These are phyloP conservation scores for Lodderomyces parapsilosis DNA, from an alignment of 1,139 yeast species.

Conservation along the genomic window DNA sequence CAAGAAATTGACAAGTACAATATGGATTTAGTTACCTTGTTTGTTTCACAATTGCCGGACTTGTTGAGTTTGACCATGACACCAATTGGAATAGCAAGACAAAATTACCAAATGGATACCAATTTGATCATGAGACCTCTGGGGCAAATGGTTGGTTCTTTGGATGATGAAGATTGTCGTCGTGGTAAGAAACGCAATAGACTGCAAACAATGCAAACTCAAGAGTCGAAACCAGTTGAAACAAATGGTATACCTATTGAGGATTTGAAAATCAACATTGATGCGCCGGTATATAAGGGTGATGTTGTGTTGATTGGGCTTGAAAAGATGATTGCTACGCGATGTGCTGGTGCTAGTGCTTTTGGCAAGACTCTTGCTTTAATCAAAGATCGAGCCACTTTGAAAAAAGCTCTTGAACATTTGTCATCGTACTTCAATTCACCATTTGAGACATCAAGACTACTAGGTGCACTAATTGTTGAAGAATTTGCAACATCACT, in stretches of 20 bases:
- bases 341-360: constrained; percentile 74
- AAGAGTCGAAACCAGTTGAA: constrained; percentile 18
- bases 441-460: constrained; percentile 77
- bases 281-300: constrained; percentile 88
- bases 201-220: constrained; percentile 17
- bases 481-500: constrained; percentile 65
- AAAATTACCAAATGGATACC: constrained; percentile 81
- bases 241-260: constrained; percentile 50
- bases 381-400: constrained; percentile 39
- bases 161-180: constrained; percentile 20
- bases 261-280: constrained; percentile 75
- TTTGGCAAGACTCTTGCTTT: constrained; percentile 69
- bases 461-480: constrained; percentile 65
- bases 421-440: constrained; percentile 48
- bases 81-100: constrained; percentile 92
- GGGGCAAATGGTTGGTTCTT: constrained; percentile 49
- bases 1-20: constrained; percentile 35
- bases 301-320: constrained; percentile 84
- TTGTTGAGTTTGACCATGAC: constrained; percentile 76
- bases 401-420: constrained; percentile 38
- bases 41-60: constrained; percentile 51
- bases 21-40: constrained; percentile 26
- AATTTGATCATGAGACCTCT: constrained; percentile 76
- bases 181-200: constrained; percentile 38
- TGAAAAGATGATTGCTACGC: constrained; percentile 72